A percentile compares a stretch with the other conserved stretches of the same genome.
Evolutionary conservation across 306 rosid species (phyloP).

Genomic region (Comarum palustre): DNA sequence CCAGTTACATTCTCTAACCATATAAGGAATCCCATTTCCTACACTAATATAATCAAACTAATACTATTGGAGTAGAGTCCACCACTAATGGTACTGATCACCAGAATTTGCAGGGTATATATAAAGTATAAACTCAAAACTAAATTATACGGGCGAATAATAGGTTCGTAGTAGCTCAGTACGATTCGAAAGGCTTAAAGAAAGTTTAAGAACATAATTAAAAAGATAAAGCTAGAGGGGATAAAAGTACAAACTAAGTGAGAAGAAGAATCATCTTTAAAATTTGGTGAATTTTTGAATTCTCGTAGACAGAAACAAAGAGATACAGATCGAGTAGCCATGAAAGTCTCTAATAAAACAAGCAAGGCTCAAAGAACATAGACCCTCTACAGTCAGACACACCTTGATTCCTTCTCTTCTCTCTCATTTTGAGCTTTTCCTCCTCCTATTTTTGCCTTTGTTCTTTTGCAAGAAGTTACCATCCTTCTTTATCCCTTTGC

Average conservation of each 20-base stretch:
- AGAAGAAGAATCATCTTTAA: constrained; percentile 80
- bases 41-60: not conserved
- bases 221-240: constrained; percentile 34
- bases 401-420: constrained; percentile 57
- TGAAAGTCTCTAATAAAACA: constrained; percentile 30
- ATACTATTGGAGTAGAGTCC: not conserved
- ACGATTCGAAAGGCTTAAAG: constrained; percentile 17
- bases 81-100: not conserved
- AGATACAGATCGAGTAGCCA: not conserved
- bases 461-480: constrained; percentile 91
- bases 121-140: not conserved
- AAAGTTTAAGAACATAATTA: constrained; percentile 33
- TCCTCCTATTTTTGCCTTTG: constrained; percentile 36
- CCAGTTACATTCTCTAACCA: not conserved
- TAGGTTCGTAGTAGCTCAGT: not conserved
- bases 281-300: constrained; percentile 65
- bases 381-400: constrained; percentile 76
- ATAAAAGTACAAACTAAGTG: constrained; percentile 17
- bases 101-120: not conserved
- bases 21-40: not conserved
- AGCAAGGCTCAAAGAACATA: constrained; percentile 77
- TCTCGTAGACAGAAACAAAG: constrained; percentile 41
- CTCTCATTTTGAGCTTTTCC: constrained; percentile 36
- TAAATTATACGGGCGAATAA: not conserved
- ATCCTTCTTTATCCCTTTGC: constrained; percentile 61